Evolutionary conservation across 1,284 basidiomycete species (phyloP).

Genomic region (Sutorius eximius): DNA sequence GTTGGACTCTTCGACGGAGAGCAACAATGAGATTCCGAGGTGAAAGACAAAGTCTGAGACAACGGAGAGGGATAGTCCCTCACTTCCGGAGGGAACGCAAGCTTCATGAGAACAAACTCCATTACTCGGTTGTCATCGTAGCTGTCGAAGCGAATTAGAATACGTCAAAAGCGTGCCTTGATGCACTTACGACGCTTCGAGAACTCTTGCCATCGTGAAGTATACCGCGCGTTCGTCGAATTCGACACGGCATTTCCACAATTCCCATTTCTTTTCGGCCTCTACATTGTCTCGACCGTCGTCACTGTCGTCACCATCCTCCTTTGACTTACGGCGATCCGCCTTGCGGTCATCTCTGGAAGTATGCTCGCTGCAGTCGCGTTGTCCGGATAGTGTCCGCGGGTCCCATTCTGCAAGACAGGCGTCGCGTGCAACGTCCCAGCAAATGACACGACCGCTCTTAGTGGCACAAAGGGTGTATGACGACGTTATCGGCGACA

Average conservation of each 20-base stretch:
- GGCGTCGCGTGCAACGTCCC: conserved; percentile 62
- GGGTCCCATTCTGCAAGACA: conserved; percentile 69
- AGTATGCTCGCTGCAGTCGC: conserved; percentile 2
- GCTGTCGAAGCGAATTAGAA: conserved; percentile 18
- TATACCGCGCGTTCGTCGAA: conserved; percentile 69
- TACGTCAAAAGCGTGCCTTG: not conserved
- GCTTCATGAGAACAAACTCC: conserved; percentile 57
- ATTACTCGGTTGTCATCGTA: conserved; percentile 50
- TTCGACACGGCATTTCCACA: conserved; percentile 76
- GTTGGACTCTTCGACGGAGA: conserved; percentile 30
- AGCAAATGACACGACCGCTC: conserved; percentile 72
- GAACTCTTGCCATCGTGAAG: conserved; percentile 69
- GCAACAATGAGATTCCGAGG: conserved; percentile 15
- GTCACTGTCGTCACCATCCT: conserved; percentile 10
- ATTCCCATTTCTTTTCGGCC: conserved; percentile 53
- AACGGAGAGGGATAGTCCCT: conserved; percentile 26
- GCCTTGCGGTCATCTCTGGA: conserved; percentile 10
- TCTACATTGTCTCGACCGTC: conserved; percentile 8
- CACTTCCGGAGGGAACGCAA: conserved; percentile 46
- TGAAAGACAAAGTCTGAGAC: conserved; percentile 18
- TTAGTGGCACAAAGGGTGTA: conserved; percentile 73
- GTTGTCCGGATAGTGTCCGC: conserved; percentile 19
- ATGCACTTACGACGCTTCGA: conserved; percentile 50
- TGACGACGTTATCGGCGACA: conserved; percentile 70
- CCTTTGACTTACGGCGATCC: conserved; percentile 13